phyloP scores from a whole-genome alignment of 352 stramenopile genomes.

The Globisporangium irregulare region DNA sequence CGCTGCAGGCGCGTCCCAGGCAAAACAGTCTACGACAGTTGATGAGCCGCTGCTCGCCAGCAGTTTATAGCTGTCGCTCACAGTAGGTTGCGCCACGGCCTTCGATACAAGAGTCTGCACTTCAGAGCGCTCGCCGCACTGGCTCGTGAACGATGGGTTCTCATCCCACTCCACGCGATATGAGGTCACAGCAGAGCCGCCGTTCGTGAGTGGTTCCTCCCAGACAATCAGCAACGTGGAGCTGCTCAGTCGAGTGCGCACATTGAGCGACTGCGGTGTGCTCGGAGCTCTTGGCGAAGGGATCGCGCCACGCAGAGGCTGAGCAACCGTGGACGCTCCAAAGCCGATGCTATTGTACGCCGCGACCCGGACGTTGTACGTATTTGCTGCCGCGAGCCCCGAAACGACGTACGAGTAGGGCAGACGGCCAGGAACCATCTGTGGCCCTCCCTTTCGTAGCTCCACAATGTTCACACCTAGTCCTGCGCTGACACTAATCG shows the following conservation, averaged over 20 bases:
- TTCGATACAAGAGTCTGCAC: slow-evolving; percentile 56
- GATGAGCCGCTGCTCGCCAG: slow-evolving; percentile 14
- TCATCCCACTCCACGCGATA: slow-evolving; percentile 97
- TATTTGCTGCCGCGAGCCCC: slow-evolving; percentile 64
- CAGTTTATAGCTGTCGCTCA: slow-evolving; percentile 28
- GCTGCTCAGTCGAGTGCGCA: slow-evolving; percentile 66
- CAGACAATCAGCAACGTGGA: slow-evolving; percentile 67
- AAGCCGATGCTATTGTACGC: slow-evolving; percentile 95
- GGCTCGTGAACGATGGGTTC: slow-evolving; percentile 78
- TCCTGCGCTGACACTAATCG: not conserved
- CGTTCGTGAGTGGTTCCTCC: slow-evolving; percentile 72
- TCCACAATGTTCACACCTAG: slow-evolving; percentile 26
- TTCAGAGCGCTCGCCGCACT: slow-evolving; percentile 68
- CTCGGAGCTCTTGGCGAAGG: slow-evolving; percentile 48
- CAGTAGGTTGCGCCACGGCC: slow-evolving; percentile 11
- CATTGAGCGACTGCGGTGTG: slow-evolving; percentile 73
- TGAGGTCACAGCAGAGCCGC: slow-evolving; percentile 72
- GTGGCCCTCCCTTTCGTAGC: slow-evolving; percentile 46
- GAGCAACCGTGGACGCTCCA: slow-evolving; percentile 58
- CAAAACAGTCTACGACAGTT: slow-evolving; percentile 32
- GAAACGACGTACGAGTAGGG: slow-evolving; percentile 83
- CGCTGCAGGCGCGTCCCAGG: slow-evolving; percentile 23
- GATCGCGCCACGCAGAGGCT: slow-evolving; percentile 29
- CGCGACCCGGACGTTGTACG: slow-evolving; percentile 89
- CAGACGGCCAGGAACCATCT: slow-evolving; percentile 67